phyloP scores from a whole-genome alignment of 345 rosid species.

The Sapria himalayana region DNA sequence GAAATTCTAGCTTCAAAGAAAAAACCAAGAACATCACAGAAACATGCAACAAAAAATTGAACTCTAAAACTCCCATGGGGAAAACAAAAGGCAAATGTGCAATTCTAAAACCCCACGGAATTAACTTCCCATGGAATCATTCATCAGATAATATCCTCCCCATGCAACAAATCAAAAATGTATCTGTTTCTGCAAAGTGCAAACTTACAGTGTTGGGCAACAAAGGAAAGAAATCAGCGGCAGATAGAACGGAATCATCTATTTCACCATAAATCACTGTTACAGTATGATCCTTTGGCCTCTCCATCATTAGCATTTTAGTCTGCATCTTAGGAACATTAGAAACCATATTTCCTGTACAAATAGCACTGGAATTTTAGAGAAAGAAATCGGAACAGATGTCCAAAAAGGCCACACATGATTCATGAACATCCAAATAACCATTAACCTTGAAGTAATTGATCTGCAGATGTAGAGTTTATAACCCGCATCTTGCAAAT shows the following conservation, averaged over 20 bases:
- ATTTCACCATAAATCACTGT: conserved; percentile 68
- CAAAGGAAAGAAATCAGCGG: conserved; percentile 53
- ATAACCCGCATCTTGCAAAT: conserved; percentile 50
- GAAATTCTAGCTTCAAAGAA: no score
- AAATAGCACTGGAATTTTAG: conserved; percentile 7
- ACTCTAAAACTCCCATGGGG: no score
- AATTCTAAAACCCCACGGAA: no score
- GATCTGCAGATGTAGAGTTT: conserved; percentile 34
- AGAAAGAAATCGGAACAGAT: conserved; percentile 5
- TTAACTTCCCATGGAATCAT: no score
- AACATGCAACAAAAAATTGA: no score
- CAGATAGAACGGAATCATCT: conserved; percentile 43
- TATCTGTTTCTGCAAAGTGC: no score
- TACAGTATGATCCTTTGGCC: conserved; percentile 61
- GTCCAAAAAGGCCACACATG: conserved; percentile 5
- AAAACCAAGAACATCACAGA: no score
- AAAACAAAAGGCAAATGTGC: no score
- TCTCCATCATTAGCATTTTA: conserved; percentile 59
- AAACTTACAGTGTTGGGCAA: conserved; percentile 71
- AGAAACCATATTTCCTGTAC: conserved; percentile 25
- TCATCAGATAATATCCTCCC: no score
- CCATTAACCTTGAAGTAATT: conserved; percentile 42
- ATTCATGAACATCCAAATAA: conserved; percentile 5
- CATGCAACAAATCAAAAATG: no score
- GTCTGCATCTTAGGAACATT: conserved; percentile 21